These are phyloP conservation scores for Gelatoporia subvermispora DNA, from an alignment of 768 basidiomycete species.

Conservation along the genomic window DNA sequence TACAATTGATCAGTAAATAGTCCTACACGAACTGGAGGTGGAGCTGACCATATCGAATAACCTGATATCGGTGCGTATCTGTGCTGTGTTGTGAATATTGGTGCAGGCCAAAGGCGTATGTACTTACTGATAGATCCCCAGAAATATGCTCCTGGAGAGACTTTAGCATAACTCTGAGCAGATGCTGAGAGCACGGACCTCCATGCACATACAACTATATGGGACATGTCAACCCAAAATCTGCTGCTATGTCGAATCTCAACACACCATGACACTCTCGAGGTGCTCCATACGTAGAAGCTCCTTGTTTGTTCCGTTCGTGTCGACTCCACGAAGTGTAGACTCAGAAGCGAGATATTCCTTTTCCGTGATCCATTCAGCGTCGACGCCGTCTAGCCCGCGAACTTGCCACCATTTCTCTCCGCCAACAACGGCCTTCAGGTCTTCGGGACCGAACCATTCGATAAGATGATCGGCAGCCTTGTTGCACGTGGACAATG, in stretches of 20 bases:
- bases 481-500: conserved; percentile 49
- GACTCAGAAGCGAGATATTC: conserved; percentile 32
- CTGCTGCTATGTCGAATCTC: not conserved
- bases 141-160: conserved; percentile 49
- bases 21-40: not conserved
- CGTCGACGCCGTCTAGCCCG: conserved; percentile 63
- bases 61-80: conserved; percentile 60
- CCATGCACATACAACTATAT: conserved; percentile 62
- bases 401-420: conserved; percentile 83
- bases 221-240: conserved; percentile 5
- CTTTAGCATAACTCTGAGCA: not conserved
- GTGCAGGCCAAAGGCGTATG: not conserved
- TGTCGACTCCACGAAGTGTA: conserved; percentile 25
- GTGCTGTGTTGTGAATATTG: not conserved
- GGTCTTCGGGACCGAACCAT: conserved; percentile 68
- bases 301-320: conserved; percentile 33
- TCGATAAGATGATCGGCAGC: conserved; percentile 66
- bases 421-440: conserved; percentile 67
- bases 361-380: conserved; percentile 55
- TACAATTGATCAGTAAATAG: not conserved
- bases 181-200: conserved; percentile 28
- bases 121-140: conserved; percentile 59
- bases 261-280: conserved; percentile 49
- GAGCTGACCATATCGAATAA: conserved; percentile 47
- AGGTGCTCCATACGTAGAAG: conserved; percentile 50